These are phyloP conservation scores for Trametes sp. DNA, from an alignment of 1,284 basidiomycete genomes.

Conservation along the genomic window DNA sequence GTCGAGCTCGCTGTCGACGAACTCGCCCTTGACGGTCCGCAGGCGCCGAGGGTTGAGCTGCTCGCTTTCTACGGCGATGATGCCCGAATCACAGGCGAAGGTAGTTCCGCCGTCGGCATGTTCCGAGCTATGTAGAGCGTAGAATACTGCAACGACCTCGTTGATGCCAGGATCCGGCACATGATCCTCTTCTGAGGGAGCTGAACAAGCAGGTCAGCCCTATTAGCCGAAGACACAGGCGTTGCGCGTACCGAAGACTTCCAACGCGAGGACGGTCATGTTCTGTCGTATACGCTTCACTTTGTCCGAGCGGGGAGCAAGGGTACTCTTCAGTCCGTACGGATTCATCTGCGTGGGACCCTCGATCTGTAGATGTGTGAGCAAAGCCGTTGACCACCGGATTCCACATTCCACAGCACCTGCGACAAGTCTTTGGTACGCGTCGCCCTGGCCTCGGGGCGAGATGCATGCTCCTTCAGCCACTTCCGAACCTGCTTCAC, in stretches of 20 bases:
- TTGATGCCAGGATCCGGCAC: constrained; percentile 80
- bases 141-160: constrained; percentile 77
- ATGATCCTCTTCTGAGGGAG: constrained; percentile 66
- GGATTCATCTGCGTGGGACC: constrained; percentile 79
- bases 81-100: constrained; percentile 57
- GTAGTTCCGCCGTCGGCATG: constrained; percentile 38
- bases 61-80: constrained; percentile 61
- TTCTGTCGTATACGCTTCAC: constrained; percentile 69
- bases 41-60: constrained; percentile 50
- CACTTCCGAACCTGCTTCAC: constrained; percentile 59
- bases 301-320: constrained; percentile 50
- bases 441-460: not conserved
- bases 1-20: constrained; percentile 80
- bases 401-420: constrained; percentile 43
- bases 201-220: constrained; percentile 45
- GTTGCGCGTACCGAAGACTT: constrained; percentile 79
- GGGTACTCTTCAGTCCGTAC: constrained; percentile 71
- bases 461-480: constrained; percentile 46
- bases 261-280: constrained; percentile 86
- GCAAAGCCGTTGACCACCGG: not conserved
- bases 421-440: constrained; percentile 56
- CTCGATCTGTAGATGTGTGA: constrained; percentile 62
- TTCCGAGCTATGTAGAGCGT: constrained; percentile 67
- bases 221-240: not conserved
- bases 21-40: constrained; percentile 57